Conservation (phyloP, 306 rosid genomes). For the Trichosanthes truncata region DNA sequence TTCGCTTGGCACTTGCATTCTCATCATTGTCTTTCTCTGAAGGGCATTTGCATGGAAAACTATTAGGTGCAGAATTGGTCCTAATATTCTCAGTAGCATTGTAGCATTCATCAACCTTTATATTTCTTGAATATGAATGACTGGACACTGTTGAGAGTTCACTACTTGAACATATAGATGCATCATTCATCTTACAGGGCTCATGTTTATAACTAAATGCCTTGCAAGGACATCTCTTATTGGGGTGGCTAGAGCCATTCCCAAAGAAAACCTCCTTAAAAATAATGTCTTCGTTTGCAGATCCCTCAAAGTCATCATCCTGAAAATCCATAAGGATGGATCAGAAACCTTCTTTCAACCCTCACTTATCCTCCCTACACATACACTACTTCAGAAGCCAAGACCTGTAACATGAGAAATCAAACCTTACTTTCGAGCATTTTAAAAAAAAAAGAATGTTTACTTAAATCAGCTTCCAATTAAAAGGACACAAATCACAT, state of each 20-base stretch:
- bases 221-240: constrained; percentile 43
- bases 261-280: constrained; percentile 66
- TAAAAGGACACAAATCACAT: background rate
- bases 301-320: constrained; percentile 78
- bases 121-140: constrained; percentile 39
- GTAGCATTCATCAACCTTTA: constrained; percentile 28
- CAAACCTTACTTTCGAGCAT: background rate
- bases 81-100: constrained; percentile 31
- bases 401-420: constrained; percentile 1
- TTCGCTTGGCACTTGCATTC: constrained; percentile 45
- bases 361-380: constrained; percentile 13
- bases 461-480: background rate
- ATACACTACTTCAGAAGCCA: background rate
- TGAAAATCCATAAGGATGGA: constrained; percentile 36
- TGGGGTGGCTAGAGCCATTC: constrained; percentile 25
- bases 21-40: constrained; percentile 27
- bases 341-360: constrained; percentile 20
- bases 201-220: constrained; percentile 50
- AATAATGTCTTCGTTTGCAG: constrained; percentile 53
- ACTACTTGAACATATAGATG: constrained; percentile 61
- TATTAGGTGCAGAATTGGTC: constrained; percentile 28
- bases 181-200: constrained; percentile 42
- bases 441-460: background rate
- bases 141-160: constrained; percentile 49
- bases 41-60: constrained; percentile 27